Percentiles rank a stretch among this genome's conserved stretches.
These are phyloP conservation scores for Trichomonas gallinae DNA, from an alignment of 208 protist species.

Conservation along the genomic window DNA sequence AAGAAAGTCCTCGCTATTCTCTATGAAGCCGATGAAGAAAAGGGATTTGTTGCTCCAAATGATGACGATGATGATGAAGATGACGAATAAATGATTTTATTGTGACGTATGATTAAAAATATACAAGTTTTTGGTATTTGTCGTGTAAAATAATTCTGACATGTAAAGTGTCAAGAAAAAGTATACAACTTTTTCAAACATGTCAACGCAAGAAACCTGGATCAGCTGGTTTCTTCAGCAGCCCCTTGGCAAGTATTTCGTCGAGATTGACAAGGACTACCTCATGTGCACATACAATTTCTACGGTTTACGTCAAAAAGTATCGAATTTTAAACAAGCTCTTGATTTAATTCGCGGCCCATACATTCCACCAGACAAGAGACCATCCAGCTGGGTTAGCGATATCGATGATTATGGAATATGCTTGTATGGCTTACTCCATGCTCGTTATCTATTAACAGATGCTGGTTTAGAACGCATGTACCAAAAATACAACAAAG, in stretches of 20 bases:
- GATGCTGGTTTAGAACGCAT: not conserved
- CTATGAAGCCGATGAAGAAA: not conserved
- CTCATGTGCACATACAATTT: not conserved
- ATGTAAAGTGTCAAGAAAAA: not conserved
- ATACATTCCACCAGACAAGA: not conserved
- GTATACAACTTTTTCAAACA: not conserved
- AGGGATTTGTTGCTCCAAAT: not conserved
- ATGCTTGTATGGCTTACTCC: not conserved
- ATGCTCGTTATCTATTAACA: constrained; percentile 7
- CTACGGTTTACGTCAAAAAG: constrained; percentile 5
- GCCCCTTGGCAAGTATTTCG: not conserved
- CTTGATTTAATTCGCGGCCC: not conserved
- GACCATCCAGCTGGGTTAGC: not conserved
- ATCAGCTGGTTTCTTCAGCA: not conserved
- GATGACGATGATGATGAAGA: not conserved
- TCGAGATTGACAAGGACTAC: not conserved
- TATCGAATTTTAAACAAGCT: not conserved
- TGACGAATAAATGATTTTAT: not conserved
- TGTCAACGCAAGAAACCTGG: not conserved
- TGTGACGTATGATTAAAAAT: not conserved
- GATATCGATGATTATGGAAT: constrained; percentile 17
- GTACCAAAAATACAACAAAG: not conserved
- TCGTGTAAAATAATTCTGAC: too few species aligned
- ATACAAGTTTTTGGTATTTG: not conserved
- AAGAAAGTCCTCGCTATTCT: not conserved